These are phyloP conservation scores for Plasmodium ovale DNA, from an alignment of 169 alveolate species.

Conservation along the genomic window DNA sequence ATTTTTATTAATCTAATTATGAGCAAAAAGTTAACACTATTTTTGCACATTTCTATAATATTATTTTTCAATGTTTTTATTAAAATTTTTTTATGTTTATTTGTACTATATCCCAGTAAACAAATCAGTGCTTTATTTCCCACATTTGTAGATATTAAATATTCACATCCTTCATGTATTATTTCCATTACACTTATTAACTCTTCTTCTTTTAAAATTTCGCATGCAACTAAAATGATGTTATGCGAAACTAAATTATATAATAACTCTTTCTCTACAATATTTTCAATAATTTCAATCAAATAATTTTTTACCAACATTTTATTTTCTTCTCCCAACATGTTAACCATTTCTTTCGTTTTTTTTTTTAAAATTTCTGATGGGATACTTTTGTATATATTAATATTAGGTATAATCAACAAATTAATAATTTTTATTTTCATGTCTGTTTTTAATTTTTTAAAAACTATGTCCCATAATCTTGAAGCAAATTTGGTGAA, in stretches of 20 bases:
- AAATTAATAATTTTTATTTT: conserved; percentile 33
- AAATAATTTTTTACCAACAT: conserved; percentile 8
- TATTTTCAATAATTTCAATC: conserved; percentile 52
- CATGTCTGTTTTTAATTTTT: conserved; percentile 29
- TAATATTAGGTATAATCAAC: conserved; percentile 41
- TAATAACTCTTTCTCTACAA: conserved; percentile 59
- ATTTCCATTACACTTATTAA: conserved; percentile 49
- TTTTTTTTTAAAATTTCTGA: conserved; percentile 34
- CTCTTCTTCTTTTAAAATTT: conserved; percentile 32
- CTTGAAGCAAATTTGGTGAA: conserved; percentile 67
- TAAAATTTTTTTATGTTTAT: conserved; percentile 70
- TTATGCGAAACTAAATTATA: conserved; percentile 64
- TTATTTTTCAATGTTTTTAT: conserved; percentile 57
- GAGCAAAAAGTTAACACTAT: conserved; percentile 54
- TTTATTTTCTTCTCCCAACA: conserved; percentile 46
- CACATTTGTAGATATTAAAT: conserved; percentile 46
- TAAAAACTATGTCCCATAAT: conserved; percentile 64
- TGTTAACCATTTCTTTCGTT: conserved; percentile 31
- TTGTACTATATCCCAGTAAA: conserved; percentile 69
- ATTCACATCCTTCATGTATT: conserved; percentile 76
- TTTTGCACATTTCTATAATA: conserved; percentile 62
- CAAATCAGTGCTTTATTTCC: conserved; percentile 70
- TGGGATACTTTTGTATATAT: conserved; percentile 26
- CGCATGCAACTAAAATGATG: conserved; percentile 20
- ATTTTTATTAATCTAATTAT: conserved; percentile 67